These are phyloP conservation scores for Filosporella fistucella DNA, from an alignment of 495 filamentous ascomycete species.

Conservation along the genomic window DNA sequence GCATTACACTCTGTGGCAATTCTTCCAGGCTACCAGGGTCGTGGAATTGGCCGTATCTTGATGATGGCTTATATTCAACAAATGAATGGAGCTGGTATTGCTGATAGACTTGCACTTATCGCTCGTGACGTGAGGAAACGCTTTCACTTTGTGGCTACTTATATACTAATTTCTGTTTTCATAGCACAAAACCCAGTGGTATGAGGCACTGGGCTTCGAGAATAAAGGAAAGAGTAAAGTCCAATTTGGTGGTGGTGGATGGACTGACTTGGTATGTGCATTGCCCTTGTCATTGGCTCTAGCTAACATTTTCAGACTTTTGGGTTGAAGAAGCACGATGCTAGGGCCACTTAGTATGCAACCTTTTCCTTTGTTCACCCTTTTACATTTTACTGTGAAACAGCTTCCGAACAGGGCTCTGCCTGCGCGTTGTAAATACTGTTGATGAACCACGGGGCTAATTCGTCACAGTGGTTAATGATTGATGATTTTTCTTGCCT, in stretches of 20 bases:
- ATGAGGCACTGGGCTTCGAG: constrained; percentile 70
- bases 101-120: constrained; percentile 70
- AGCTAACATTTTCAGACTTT: no score
- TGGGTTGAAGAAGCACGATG: no score
- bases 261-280: constrained; percentile 63
- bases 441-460: no score
- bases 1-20: constrained; percentile 81
- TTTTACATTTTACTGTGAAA: no score
- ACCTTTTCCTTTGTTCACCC: no score
- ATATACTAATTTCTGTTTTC: constrained; percentile 3
- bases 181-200: constrained; percentile 59
- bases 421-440: no score
- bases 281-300: no score
- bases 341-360: no score
- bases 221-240: constrained; percentile 60
- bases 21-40: constrained; percentile 66
- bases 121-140: constrained; percentile 55
- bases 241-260: constrained; percentile 72
- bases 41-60: constrained; percentile 70
- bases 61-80: constrained; percentile 73
- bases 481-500: no score
- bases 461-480: no score
- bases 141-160: background rate
- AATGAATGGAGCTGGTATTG: constrained; percentile 54
- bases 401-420: no score